Percentiles rank a stretch among this genome's conserved stretches.
These are phyloP conservation scores for Anethum foeniculum DNA, from an alignment of 140 eudicot species.

Conservation along the genomic window DNA sequence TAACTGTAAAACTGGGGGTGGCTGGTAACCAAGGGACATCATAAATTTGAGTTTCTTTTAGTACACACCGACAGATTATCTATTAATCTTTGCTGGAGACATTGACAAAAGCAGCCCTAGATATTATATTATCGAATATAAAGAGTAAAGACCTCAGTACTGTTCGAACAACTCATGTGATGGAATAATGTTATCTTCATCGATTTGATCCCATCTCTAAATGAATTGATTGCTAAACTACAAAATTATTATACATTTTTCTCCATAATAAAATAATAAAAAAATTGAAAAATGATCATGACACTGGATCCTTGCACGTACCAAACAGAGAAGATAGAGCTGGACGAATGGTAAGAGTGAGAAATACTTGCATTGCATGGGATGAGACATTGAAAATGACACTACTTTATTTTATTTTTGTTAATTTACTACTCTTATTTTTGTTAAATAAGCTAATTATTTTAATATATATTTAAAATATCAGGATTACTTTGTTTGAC, in stretches of 20 bases:
- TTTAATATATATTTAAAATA: no score
- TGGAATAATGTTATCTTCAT: neutral
- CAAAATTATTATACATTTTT: neutral
- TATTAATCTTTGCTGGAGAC: constrained; percentile 3
- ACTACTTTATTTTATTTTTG: neutral
- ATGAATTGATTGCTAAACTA: neutral
- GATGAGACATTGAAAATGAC: constrained; percentile 13
- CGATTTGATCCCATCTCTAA: neutral
- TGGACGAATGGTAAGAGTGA: neutral
- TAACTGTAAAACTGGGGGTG: neutral
- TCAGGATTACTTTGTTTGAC: no score
- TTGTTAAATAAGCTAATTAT: no score
- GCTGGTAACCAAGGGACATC: neutral
- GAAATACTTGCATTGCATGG: constrained; percentile 8
- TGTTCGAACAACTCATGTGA: neutral
- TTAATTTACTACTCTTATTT: no score
- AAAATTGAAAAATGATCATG: neutral
- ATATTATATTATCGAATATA: neutral
- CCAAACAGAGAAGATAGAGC: constrained; percentile 4
- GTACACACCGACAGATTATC: constrained; percentile 3
- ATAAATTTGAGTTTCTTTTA: neutral
- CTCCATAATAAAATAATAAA: neutral
- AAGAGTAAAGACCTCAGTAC: neutral
- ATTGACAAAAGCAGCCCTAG: neutral
- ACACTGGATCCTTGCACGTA: constrained; percentile 16